Evolutionary conservation across 2,329 filamentous ascomycete species (phyloP).

Genomic region (Phialophora expanda): DNA sequence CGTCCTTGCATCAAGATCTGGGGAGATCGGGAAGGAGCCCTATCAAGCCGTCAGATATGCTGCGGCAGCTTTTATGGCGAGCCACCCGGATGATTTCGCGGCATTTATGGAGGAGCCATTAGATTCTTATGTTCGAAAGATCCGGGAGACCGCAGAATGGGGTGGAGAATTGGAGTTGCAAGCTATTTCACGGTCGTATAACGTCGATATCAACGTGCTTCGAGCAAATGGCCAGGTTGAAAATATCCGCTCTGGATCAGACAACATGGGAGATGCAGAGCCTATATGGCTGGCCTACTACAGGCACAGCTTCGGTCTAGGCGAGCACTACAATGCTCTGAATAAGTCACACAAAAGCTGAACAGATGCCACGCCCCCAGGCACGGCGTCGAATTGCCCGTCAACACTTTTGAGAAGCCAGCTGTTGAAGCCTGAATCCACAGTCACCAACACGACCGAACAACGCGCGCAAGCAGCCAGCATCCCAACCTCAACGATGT

Average conservation of each 20-base stretch:
- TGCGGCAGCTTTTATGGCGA: constrained; percentile 77
- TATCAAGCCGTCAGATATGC: constrained; percentile 73
- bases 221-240: constrained; percentile 81
- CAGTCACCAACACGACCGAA: not conserved
- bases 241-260: constrained; percentile 65
- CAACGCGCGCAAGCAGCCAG: not conserved
- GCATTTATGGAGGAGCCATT: constrained; percentile 86
- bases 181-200: constrained; percentile 81
- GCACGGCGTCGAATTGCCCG: not conserved
- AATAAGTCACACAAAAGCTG: constrained; percentile 44
- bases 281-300: constrained; percentile 92
- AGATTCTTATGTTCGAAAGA: constrained; percentile 72
- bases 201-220: constrained; percentile 79
- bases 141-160: constrained; percentile 91
- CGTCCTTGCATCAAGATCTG: constrained; percentile 31
- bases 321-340: constrained; percentile 97
- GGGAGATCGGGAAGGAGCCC: constrained; percentile 42
- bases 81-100: constrained; percentile 78
- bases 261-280: constrained; percentile 43
- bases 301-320: constrained; percentile 87
- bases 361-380: not conserved
- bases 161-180: constrained; percentile 89
- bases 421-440: constrained; percentile 13
- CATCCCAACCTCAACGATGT: constrained; percentile 40
- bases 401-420: not conserved